Evolutionary conservation across 2,329 filamentous ascomycete species (phyloP), one percentile per base, ranked within the genome.

Genomic region (Arthrinium puccinioides): DNA sequence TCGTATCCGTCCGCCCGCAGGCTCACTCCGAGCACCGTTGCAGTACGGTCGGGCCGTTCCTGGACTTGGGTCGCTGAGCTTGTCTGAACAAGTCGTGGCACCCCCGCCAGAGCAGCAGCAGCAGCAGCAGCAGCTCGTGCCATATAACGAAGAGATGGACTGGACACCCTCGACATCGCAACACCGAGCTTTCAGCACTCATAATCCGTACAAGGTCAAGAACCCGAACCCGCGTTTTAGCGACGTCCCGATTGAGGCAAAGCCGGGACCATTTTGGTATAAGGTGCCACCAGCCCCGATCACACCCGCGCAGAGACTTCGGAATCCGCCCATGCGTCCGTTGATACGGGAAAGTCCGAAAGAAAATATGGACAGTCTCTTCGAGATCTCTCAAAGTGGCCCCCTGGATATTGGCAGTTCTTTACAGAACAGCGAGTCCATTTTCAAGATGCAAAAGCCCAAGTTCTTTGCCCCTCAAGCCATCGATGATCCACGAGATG

Each of bases 271-370:
- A 2, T 87, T 88, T 52, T 82, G 78, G 68, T 83, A 78, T 59
- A 78, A 73, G 40, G 70, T 87, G 3, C 84, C 84, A 4, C 69
- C 79, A 1, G 80, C 82, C 2, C 84, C 84, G 11, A 74, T 70
- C 11, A 74, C 71, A n/a, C 79, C 81, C 16, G 79, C 80, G 3
- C 74, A 79, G 27, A 68, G 70, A 29, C 57, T 78, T 6, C 69
- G 75, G 21, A 84, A 83, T 42, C 79, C 80, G 2, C 71, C 73
- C 5, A 75, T 72, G 41, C 64, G 69, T 24, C 70, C 76, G 0
- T 59, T 71, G 2, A 61, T 81, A 19, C 63, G 65, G 36, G 66
- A 52, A 49, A 72, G 56, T 47, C 67, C 52, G 27, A 66, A 43
- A 21, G 63, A 58, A 53, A 67, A 55, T 37, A 65, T 69, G 43